Conservation (phyloP, 306 rosid species). For the Mucuna pruriens region DNA sequence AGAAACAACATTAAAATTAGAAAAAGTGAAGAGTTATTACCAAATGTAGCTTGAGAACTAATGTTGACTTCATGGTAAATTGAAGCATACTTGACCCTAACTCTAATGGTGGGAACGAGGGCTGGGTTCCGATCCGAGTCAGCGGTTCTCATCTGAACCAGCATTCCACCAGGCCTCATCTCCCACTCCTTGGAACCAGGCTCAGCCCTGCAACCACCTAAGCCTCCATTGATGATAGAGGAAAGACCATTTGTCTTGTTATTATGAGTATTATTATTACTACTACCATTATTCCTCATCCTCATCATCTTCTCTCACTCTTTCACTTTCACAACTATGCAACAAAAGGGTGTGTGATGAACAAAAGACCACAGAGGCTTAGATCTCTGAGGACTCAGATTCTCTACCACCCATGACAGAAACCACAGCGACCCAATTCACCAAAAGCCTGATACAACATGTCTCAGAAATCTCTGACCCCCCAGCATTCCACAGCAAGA, state of each 20-base stretch:
- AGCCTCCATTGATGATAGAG: conserved; percentile 45
- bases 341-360: conserved; percentile 12
- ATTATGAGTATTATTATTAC: neutral
- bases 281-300: conserved; percentile 50
- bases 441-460: conserved; percentile 42
- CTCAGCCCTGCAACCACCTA: conserved; percentile 51
- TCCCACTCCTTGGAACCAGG: conserved; percentile 79
- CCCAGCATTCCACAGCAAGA: conserved; percentile 58
- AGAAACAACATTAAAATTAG: neutral
- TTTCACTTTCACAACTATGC: conserved; percentile 28
- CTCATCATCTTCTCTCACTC: conserved; percentile 70
- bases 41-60: conserved; percentile 87
- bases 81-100: conserved; percentile 82
- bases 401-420: conserved; percentile 50
- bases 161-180: conserved; percentile 96
- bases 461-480: conserved; percentile 51
- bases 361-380: conserved; percentile 3
- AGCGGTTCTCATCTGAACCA: conserved; percentile 79
- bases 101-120: conserved; percentile 71
- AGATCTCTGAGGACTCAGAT: conserved; percentile 60
- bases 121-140: conserved; percentile 68
- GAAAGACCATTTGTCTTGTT: conserved; percentile 50
- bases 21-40: conserved; percentile 50
- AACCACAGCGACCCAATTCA: conserved; percentile 60
- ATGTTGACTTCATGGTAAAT: conserved; percentile 79